A percentile compares a stretch with the other conserved stretches of the same genome.
Evolutionary conservation across 495 filamentous ascomycete species (phyloP).

Genomic region (Sordaria brevicollis): DNA sequence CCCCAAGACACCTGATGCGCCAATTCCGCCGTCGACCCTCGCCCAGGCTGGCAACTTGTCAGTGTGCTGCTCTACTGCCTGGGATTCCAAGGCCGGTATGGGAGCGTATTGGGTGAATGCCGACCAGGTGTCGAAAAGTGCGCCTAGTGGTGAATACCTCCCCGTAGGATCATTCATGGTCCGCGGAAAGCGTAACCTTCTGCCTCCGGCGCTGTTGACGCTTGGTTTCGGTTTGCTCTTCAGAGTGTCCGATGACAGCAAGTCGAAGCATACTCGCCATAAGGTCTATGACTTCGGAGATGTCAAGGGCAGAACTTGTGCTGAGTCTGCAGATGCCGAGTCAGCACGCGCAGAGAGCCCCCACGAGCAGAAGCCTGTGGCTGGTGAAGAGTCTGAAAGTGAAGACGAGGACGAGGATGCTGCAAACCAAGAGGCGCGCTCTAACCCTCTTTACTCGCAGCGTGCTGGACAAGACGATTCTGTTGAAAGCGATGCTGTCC

Average conservation of each 20-base stretch:
- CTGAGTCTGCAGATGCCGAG: neutral
- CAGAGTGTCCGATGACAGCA: constrained; percentile 80
- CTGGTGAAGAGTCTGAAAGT: constrained; percentile 22
- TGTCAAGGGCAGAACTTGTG: neutral
- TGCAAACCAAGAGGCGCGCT: constrained; percentile 20
- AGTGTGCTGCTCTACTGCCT: constrained; percentile 75
- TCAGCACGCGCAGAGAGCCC: neutral
- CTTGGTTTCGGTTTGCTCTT: constrained; percentile 84
- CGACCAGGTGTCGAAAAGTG: constrained; percentile 79
- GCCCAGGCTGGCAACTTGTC: constrained; percentile 80
- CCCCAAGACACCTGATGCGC: constrained; percentile 58
- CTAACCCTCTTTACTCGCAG: constrained; percentile 37
- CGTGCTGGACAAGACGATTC: constrained; percentile 14
- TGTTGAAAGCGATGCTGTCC: constrained; percentile 9
- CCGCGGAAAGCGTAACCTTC: constrained; percentile 75
- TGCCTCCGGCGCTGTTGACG: constrained; percentile 80
- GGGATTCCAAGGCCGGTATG: constrained; percentile 95
- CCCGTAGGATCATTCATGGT: constrained; percentile 63
- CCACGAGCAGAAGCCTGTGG: constrained; percentile 5
- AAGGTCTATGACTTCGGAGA: constrained; percentile 41
- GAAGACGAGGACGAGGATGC: constrained; percentile 24
- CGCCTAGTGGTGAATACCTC: constrained; percentile 68
- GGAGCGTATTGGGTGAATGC: constrained; percentile 87
- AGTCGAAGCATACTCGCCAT: constrained; percentile 66
- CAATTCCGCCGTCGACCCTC: constrained; percentile 83